phyloP scores from a whole-genome alignment of 306 rosid species.

The apple (Malus domestica) region DNA sequence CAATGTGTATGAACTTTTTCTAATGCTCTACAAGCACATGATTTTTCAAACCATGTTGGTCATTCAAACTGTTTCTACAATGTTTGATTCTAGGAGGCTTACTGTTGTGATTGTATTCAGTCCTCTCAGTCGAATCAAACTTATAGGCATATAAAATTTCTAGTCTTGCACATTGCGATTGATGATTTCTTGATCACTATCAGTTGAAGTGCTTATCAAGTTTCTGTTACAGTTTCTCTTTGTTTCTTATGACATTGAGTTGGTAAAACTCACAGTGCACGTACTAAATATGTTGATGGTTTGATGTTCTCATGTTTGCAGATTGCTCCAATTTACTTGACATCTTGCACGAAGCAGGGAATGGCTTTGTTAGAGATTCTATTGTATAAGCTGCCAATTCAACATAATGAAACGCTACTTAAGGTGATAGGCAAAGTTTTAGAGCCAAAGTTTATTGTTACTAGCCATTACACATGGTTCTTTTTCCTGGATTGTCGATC shows the following conservation, averaged over 20 bases:
- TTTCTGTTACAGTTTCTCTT: background rate
- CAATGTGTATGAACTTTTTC: no score
- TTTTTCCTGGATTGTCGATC: conserved; percentile 2
- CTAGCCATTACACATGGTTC: background rate
- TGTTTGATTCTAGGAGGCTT: no score
- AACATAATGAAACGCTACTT: conserved; percentile 55
- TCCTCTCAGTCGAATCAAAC: background rate
- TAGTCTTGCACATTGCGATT: background rate
- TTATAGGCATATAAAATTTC: background rate
- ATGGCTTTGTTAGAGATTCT: conserved; percentile 74
- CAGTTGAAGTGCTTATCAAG: background rate
- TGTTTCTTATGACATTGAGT: background rate
- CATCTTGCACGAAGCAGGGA: conserved; percentile 95
- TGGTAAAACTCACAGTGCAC: background rate
- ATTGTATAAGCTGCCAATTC: conserved; percentile 68
- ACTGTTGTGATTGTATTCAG: background rate
- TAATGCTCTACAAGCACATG: no score
- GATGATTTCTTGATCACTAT: background rate
- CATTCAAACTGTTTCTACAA: no score
- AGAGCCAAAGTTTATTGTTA: conserved; percentile 11
- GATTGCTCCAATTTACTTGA: conserved; percentile 94
- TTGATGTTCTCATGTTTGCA: conserved; percentile 33
- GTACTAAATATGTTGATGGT: conserved; percentile 1
- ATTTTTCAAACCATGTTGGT: no score
- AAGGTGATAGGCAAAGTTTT: conserved; percentile 45